Conservation (phyloP, 495 filamentous ascomycete species). For the Talaromyces stipitatus region DNA sequence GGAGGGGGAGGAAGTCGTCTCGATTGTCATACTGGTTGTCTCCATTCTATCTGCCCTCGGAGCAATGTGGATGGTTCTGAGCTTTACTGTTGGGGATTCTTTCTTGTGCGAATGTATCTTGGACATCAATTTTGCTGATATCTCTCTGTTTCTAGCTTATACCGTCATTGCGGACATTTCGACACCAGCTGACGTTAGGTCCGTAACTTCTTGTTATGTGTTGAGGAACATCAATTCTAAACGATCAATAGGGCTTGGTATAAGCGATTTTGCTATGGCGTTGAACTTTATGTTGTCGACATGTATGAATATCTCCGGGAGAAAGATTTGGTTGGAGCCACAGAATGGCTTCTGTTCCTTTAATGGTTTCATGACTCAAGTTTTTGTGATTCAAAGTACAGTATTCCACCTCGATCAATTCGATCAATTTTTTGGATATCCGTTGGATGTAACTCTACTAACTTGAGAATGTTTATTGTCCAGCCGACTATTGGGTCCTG, state of each 20-base stretch:
- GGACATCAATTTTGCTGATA: background rate
- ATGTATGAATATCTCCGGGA: background rate
- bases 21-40: conserved; percentile 2
- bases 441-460: background rate
- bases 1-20: background rate
- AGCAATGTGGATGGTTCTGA: conserved; percentile 1
- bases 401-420: background rate
- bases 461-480: background rate
- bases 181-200: background rate
- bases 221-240: background rate
- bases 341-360: background rate
- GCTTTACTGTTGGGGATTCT: background rate
- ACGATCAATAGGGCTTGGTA: background rate
- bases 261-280: conserved; percentile 3
- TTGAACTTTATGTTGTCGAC: conserved; percentile 1
- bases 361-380: conserved; percentile 4
- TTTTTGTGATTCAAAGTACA: conserved; percentile 6
- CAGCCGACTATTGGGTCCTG: conserved; percentile 3
- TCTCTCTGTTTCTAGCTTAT: background rate
- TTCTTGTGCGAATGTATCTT: background rate
- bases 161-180: conserved; percentile 1
- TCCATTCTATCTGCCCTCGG: conserved; percentile 1
- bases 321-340: background rate
- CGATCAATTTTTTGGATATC: background rate
- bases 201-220: background rate